These are phyloP conservation scores for Coix lacrymajobi DNA, from an alignment of 176 grass and related monocot species.

Conservation along the genomic window DNA sequence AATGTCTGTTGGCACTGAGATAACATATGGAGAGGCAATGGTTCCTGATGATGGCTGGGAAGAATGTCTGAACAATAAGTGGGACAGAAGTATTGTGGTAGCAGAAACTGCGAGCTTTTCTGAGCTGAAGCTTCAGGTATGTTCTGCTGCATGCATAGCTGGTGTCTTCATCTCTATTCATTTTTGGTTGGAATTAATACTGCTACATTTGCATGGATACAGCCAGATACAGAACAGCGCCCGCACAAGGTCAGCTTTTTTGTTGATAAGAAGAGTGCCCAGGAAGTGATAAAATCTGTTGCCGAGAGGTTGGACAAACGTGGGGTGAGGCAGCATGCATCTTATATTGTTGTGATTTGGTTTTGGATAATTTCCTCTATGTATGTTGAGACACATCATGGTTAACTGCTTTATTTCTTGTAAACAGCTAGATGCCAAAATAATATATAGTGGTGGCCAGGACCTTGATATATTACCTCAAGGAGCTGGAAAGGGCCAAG, in stretches of 20 bases:
- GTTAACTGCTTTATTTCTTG: slow-evolving; percentile 13
- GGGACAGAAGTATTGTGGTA: slow-evolving; percentile 66
- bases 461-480: slow-evolving; percentile 81
- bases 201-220: slow-evolving; percentile 18
- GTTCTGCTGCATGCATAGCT: background rate
- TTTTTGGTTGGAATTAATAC: background rate
- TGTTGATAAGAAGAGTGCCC: slow-evolving; percentile 56
- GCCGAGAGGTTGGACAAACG: slow-evolving; percentile 43
- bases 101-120: slow-evolving; percentile 59
- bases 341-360: background rate
- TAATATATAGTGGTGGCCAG: slow-evolving; percentile 84
- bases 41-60: slow-evolving; percentile 83
- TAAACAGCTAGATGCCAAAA: slow-evolving; percentile 82
- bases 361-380: background rate
- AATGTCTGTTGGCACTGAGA: slow-evolving; percentile 90
- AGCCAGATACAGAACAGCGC: slow-evolving; percentile 69
- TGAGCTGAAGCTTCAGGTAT: slow-evolving; percentile 62
- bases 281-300: slow-evolving; percentile 62
- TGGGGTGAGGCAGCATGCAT: slow-evolving; percentile 32
- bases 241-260: slow-evolving; percentile 84
- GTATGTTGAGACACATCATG: background rate
- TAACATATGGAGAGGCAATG: slow-evolving; percentile 81
- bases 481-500: slow-evolving; percentile 86
- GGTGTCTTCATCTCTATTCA: background rate
- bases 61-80: slow-evolving; percentile 66